Conservation (phyloP, 345 rosid genomes). For the Corchorus capsularis region DNA sequence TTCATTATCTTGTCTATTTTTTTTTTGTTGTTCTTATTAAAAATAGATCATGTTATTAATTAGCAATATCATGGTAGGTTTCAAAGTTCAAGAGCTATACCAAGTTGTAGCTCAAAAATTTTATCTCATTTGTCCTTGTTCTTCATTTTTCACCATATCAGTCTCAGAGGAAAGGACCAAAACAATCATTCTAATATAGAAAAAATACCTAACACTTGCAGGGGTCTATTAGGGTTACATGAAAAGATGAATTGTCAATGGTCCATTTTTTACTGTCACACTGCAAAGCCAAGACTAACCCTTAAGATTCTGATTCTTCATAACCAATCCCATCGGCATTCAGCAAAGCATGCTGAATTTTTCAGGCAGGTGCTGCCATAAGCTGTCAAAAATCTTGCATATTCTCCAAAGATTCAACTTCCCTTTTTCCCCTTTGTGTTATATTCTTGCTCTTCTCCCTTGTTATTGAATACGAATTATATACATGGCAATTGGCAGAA, state of each 20-base stretch:
- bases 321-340: not conserved
- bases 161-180: not conserved
- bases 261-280: not conserved
- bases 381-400: not conserved
- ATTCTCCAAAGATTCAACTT: not conserved
- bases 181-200: not conserved
- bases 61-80: not conserved
- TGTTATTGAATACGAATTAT: too few relatives aligned
- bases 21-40: too few relatives aligned
- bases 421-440: not conserved
- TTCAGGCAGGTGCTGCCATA: not conserved
- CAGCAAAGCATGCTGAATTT: not conserved
- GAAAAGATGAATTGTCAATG: not conserved
- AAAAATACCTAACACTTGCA: not conserved
- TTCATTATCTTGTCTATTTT: too few relatives aligned
- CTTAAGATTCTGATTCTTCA: not conserved
- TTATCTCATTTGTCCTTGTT: not conserved
- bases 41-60: too few relatives aligned
- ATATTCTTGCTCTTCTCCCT: too few relatives aligned
- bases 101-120: not conserved
- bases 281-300: too few relatives aligned
- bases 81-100: not conserved
- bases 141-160: not conserved
- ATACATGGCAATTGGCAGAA: too few relatives aligned
- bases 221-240: not conserved